Conservation (phyloP, 129 eudicot species). For the Helichrysum umbraculigerum region DNA sequence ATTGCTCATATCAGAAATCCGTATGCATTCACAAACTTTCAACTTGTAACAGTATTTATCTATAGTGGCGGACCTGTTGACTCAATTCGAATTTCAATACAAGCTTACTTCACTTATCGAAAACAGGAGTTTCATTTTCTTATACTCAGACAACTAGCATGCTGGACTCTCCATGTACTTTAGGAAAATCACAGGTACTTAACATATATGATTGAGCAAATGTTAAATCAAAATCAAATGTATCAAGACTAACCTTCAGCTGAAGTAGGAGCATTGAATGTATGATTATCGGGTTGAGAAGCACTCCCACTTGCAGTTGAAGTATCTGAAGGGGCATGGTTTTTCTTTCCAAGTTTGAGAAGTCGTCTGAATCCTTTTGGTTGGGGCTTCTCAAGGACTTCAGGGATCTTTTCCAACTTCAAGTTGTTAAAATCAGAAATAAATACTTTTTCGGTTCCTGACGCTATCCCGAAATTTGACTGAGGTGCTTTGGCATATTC, state of each 20-base stretch:
- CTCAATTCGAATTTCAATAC: too few relatives aligned
- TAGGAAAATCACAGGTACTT: too few relatives aligned
- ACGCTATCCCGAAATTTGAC: conserved; percentile 27
- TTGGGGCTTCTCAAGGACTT: conserved; percentile 50
- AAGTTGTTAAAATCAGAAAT: conserved; percentile 43
- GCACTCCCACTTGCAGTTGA: conserved; percentile 31
- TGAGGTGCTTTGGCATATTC: conserved; percentile 67
- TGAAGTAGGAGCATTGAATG: conserved; percentile 37
- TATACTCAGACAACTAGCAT: too few relatives aligned
- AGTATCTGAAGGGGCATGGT: conserved; percentile 48
- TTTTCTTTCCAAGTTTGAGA: conserved; percentile 76
- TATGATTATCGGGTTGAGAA: conserved; percentile 24
- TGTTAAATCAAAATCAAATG: neutral
- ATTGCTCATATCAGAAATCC: neutral
- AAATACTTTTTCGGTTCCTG: conserved; percentile 40
- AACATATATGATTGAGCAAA: neutral
- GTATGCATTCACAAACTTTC: neutral
- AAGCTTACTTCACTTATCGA: too few relatives aligned
- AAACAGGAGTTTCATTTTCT: too few relatives aligned
- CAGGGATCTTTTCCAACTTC: conserved; percentile 50
- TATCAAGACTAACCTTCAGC: conserved; percentile 54
- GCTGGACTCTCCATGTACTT: too few relatives aligned
- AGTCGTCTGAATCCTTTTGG: conserved; percentile 79
- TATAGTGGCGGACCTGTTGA: too few relatives aligned
- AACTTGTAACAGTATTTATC: too few relatives aligned